Evolutionary conservation across 371 early-diverging fungal genomes (phyloP).

Genomic region (Coemansia sp.): DNA sequence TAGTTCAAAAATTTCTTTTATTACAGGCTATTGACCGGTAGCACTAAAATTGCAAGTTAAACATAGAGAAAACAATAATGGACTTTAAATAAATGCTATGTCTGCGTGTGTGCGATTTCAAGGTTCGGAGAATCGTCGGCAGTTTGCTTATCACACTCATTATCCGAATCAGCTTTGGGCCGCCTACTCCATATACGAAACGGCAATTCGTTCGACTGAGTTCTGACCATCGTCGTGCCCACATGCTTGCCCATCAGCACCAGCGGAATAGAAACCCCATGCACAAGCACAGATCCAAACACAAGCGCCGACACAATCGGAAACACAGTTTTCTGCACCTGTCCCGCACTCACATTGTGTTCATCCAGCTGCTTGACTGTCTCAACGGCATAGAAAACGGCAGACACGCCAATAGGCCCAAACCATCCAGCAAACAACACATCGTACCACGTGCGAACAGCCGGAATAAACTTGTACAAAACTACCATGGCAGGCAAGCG

Average conservation of each 20-base stretch:
- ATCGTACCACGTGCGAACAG: slow-evolving; percentile 73
- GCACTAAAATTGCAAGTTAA: too few relatives aligned
- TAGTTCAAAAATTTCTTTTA: too few relatives aligned
- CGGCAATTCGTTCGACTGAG: neutral
- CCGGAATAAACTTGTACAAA: slow-evolving; percentile 68
- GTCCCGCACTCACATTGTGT: slow-evolving; percentile 40
- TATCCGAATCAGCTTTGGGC: neutral
- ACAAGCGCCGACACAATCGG: slow-evolving; percentile 76
- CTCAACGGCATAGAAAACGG: slow-evolving; percentile 73
- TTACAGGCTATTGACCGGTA: too few relatives aligned
- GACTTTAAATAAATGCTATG: neutral
- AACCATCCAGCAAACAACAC: slow-evolving; percentile 96
- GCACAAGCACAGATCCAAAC: slow-evolving; percentile 72
- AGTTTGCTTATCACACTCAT: neutral
- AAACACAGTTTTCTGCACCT: slow-evolving; percentile 50
- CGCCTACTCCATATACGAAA: neutral
- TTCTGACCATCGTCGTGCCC: slow-evolving; percentile 45
- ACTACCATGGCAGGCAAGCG: slow-evolving; percentile 77
- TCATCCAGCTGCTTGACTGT: slow-evolving; percentile 59
- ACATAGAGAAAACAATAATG: neutral
- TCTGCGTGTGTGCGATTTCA: neutral
- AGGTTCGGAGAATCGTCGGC: neutral
- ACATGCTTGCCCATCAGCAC: slow-evolving; percentile 59
- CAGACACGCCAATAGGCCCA: slow-evolving; percentile 92
- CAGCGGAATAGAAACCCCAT: slow-evolving; percentile 79